phyloP scores from a whole-genome alignment of 2,329 filamentous ascomycete species.

The Aurifilum marmelostoma region DNA sequence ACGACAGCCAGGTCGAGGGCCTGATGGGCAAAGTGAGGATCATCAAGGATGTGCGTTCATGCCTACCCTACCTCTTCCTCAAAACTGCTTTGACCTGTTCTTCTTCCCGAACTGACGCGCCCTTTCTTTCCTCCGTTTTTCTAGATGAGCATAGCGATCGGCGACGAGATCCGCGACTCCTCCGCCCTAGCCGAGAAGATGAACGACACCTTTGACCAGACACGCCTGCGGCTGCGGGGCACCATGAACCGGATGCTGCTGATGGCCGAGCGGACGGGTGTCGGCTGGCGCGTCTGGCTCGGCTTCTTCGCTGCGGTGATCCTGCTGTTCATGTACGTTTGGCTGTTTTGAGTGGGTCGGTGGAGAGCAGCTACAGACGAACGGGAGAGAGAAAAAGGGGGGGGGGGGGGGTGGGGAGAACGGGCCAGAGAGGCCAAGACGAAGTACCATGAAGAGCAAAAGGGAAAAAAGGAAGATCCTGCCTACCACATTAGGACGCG shows the following conservation, averaged over 20 bases:
- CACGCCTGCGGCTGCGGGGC: constrained; percentile 76
- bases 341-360: constrained; percentile 71
- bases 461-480: too few relatives aligned
- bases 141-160: constrained; percentile 88
- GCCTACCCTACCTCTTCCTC: constrained; percentile 13
- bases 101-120: constrained; percentile 14
- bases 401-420: too few relatives aligned
- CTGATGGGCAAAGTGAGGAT: constrained; percentile 87
- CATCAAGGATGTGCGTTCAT: constrained; percentile 76
- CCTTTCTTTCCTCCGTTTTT: too few relatives aligned
- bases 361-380: constrained; percentile 7
- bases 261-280: constrained; percentile 93
- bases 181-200: constrained; percentile 89
- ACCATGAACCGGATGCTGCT: constrained; percentile 97
- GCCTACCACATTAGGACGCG: neutral
- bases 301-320: constrained; percentile 84
- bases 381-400: neutral
- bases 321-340: constrained; percentile 87
- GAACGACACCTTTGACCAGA: constrained; percentile 91
- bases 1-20: constrained; percentile 87
- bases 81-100: constrained; percentile 3
- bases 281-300: constrained; percentile 94
- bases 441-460: neutral
- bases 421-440: neutral
- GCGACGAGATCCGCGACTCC: constrained; percentile 91